Evolutionary conservation across 768 basidiomycete genomes (phyloP).

Genomic region (Pleurotus djamor): DNA sequence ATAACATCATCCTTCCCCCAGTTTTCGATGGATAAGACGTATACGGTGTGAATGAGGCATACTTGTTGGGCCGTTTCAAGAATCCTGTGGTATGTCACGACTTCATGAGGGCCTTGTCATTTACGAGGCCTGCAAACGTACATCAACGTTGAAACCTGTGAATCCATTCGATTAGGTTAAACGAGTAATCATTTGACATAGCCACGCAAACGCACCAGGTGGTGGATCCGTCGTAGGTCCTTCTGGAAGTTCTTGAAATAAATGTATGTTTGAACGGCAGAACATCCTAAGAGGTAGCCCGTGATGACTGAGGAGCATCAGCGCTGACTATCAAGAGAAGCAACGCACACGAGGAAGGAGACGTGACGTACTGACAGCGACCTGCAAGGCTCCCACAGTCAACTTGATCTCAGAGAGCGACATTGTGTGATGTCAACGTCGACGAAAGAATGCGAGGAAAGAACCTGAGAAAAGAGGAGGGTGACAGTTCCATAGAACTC

Average conservation of each 20-base stretch:
- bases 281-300: slow-evolving; percentile 1
- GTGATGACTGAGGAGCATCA: neutral
- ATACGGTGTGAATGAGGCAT: neutral
- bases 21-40: neutral
- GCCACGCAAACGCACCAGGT: neutral
- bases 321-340: neutral
- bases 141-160: neutral
- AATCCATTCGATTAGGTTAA: neutral
- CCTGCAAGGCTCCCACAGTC: slow-evolving; percentile 3
- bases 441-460: neutral
- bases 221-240: neutral
- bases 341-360: neutral
- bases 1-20: neutral
- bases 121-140: neutral
- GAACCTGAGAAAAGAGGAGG: neutral
- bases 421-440: neutral
- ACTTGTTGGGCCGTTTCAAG: slow-evolving; percentile 2
- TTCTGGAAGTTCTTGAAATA: neutral
- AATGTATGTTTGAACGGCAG: slow-evolving; percentile 2
- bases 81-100: neutral
- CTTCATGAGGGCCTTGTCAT: neutral
- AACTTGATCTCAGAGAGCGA: neutral
- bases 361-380: slow-evolving; percentile 1
- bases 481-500: neutral
- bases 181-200: neutral